These are phyloP conservation scores for Anaeromyces robustus DNA, from an alignment of 192 early-diverging fungal species.

Conservation along the genomic window DNA sequence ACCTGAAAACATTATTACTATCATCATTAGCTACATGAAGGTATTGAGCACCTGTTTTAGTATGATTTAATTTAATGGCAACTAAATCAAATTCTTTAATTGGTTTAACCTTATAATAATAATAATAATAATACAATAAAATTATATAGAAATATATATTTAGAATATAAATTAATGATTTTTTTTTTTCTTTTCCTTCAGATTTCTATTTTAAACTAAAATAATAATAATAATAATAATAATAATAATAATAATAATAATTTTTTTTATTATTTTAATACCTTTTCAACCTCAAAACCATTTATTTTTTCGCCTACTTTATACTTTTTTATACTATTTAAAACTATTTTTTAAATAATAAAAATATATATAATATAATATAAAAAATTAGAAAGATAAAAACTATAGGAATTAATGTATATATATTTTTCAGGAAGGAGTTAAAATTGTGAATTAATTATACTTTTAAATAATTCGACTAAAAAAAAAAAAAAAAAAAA, in stretches of 20 bases:
- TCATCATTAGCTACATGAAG: conserved; percentile 77
- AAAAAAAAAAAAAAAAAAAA: too few relatives aligned
- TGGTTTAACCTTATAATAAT: conserved; percentile 21
- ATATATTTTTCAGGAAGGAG: too few relatives aligned
- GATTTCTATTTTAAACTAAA: too few relatives aligned
- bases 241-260: not conserved
- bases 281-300: not conserved
- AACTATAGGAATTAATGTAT: too few relatives aligned
- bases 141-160: too few relatives aligned
- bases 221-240: too few relatives aligned
- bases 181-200: too few relatives aligned
- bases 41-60: conserved; percentile 66
- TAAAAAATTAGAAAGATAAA: too few relatives aligned
- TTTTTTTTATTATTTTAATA: not conserved
- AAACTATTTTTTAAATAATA: not conserved
- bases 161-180: too few relatives aligned
- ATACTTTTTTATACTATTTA: not conserved
- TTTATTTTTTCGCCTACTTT: not conserved
- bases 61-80: conserved; percentile 57
- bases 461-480: too few relatives aligned
- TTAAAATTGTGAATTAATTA: too few relatives aligned
- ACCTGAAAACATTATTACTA: conserved; percentile 78
- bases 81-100: conserved; percentile 66
- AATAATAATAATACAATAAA: not conserved
- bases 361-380: too few relatives aligned